Evolutionary conservation across 352 stramenopile genomes (phyloP).

Genomic region (Thraustochytrium striatum): DNA sequence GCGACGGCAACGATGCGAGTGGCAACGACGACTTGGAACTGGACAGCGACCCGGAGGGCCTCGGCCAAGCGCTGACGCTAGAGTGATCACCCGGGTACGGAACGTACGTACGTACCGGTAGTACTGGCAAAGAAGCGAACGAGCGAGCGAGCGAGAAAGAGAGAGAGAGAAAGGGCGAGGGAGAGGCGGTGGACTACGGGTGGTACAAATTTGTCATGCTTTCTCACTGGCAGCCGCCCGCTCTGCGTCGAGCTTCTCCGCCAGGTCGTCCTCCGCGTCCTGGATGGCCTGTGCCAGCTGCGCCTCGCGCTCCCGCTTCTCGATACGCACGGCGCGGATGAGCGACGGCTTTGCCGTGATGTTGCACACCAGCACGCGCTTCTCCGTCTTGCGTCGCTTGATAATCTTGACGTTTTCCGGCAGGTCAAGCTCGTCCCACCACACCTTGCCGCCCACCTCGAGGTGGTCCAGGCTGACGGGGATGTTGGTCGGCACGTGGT

Average conservation of each 20-base stretch:
- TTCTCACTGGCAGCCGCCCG: neutral
- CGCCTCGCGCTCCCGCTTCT: neutral
- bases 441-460: slow-evolving; percentile 13
- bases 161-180: neutral
- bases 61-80: neutral
- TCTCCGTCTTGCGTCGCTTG: neutral
- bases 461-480: neutral
- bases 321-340: neutral
- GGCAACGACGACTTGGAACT: neutral
- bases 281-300: neutral
- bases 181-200: neutral
- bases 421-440: neutral
- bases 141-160: neutral
- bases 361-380: slow-evolving; percentile 30
- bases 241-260: neutral
- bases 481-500: neutral
- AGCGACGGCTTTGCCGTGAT: slow-evolving; percentile 41
- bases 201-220: neutral
- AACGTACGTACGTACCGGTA: no score
- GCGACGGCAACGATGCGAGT: neutral
- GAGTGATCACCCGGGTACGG: neutral
- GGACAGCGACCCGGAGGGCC: neutral
- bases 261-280: neutral
- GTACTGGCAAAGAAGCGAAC: neutral
- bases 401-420: neutral